Evolutionary conservation across 305 asterid species (phyloP).

Genomic region (Fraxinus xanthoxyloides): DNA sequence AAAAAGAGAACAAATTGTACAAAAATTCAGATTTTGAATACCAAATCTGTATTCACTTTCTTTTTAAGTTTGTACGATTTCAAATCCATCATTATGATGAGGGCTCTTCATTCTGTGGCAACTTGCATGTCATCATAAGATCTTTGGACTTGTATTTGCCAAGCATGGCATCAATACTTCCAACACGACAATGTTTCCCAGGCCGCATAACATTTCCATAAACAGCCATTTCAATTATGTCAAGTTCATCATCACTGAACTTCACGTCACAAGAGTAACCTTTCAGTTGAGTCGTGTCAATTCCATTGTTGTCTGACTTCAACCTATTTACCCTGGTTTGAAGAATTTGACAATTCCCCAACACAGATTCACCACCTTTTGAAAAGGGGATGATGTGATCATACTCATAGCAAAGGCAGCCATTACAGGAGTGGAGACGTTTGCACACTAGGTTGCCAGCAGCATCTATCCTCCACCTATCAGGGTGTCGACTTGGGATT

Average conservation of each 20-base stretch:
- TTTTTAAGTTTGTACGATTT: constrained; percentile 7
- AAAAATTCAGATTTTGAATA: neutral
- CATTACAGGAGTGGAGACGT: constrained; percentile 60
- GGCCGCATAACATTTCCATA: constrained; percentile 59
- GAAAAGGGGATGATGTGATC: constrained; percentile 69
- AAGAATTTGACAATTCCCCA: constrained; percentile 66
- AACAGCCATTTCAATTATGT: constrained; percentile 71
- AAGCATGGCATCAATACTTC: constrained; percentile 43
- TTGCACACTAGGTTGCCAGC: constrained; percentile 73
- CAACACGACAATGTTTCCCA: constrained; percentile 51
- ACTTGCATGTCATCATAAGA: constrained; percentile 37
- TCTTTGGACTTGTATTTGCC: constrained; percentile 44
- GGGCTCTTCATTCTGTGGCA: constrained; percentile 17
- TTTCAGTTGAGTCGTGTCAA: constrained; percentile 42
- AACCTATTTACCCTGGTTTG: constrained; percentile 70
- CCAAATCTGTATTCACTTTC: neutral
- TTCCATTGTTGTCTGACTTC: constrained; percentile 35
- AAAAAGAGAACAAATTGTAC: neutral
- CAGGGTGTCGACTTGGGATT: constrained; percentile 71
- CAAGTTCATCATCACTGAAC: constrained; percentile 60
- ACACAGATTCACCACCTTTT: constrained; percentile 61
- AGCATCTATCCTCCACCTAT: constrained; percentile 76
- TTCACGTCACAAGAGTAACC: constrained; percentile 70
- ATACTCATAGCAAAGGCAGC: constrained; percentile 72
- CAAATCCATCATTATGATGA: constrained; percentile 10